A percentile compares a stretch with the other conserved stretches of the same genome.
These are phyloP conservation scores for Psilocybe cubensis DNA, from an alignment of 768 basidiomycete genomes.

Conservation along the genomic window DNA sequence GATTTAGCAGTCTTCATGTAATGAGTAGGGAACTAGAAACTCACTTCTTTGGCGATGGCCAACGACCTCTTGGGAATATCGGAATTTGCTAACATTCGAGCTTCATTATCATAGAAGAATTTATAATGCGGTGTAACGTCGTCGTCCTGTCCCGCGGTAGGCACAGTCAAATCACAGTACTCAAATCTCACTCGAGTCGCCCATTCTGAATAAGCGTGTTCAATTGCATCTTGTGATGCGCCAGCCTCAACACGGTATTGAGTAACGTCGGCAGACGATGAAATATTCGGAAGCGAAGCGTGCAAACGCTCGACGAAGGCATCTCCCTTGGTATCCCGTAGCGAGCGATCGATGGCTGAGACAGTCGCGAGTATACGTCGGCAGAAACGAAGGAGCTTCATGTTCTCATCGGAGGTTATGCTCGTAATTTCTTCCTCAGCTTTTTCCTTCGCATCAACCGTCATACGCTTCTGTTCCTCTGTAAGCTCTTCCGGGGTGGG, in stretches of 20 bases:
- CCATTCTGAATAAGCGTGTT: conserved; percentile 83
- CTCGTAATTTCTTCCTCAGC: conserved; percentile 51
- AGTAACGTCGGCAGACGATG: conserved; percentile 41
- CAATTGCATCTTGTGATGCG: conserved; percentile 66
- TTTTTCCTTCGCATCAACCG: conserved; percentile 66
- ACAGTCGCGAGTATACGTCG: conserved; percentile 83
- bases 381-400: conserved; percentile 81
- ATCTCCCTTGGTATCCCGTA: conserved; percentile 89
- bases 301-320: conserved; percentile 82
- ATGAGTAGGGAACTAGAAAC: background rate
- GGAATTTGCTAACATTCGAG: conserved; percentile 80
- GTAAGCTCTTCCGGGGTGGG: conserved; percentile 67
- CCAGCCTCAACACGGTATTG: conserved; percentile 52
- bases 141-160: conserved; percentile 35
- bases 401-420: conserved; percentile 71
- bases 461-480: conserved; percentile 91
- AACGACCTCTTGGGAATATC: conserved; percentile 91
- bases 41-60: conserved; percentile 91
- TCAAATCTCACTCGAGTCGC: conserved; percentile 83
- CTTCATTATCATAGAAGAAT: conserved; percentile 82
- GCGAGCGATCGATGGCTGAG: conserved; percentile 82
- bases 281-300: conserved; percentile 74
- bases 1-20: background rate
- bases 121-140: conserved; percentile 76
- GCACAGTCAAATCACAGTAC: conserved; percentile 83